Conservation (phyloP, 768 basidiomycete species). For the Lanmaoa pseudosensibilis region DNA sequence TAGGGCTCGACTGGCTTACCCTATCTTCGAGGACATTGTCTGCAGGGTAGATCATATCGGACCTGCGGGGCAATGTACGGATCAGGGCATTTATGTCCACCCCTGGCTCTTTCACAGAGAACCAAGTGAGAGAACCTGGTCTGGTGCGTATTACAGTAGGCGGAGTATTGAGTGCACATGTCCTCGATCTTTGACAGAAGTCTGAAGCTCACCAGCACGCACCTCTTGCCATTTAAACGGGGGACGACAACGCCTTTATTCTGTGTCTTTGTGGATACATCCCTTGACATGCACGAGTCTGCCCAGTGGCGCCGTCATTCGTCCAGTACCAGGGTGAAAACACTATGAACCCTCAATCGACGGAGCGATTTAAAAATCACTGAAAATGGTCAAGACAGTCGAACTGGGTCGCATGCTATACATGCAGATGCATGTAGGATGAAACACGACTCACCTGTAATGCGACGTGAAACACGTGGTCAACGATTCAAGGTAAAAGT, state of each 20-base stretch:
- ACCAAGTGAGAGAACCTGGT: not conserved
- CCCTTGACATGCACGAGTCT: not conserved
- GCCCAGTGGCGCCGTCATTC: conserved; percentile 8
- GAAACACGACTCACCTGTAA: conserved; percentile 11
- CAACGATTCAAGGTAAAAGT: conserved; percentile 12
- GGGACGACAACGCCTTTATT: not conserved
- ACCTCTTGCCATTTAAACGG: conserved; percentile 20
- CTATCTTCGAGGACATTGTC: conserved; percentile 1
- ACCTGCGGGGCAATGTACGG: accelerated
- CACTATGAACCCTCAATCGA: conserved; percentile 5
- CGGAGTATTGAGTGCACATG: conserved; percentile 17
- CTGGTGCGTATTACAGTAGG: conserved; percentile 8
- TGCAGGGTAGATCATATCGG: conserved; percentile 6
- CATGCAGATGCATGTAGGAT: not conserved
- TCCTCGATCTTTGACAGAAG: conserved; percentile 2
- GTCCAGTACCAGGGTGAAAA: conserved; percentile 4
- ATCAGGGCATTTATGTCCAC: not conserved
- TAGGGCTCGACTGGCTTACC: not conserved
- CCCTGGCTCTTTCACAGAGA: not conserved
- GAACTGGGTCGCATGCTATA: conserved; percentile 1
- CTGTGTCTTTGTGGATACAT: conserved; percentile 2
- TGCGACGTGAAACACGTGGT: not conserved
- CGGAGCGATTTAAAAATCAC: not conserved
- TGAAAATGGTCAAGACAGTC: not conserved
- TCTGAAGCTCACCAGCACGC: conserved; percentile 14